These are phyloP conservation scores for Hyphopichia homilentoma DNA, from an alignment of 805 yeast genomes.

Conservation along the genomic window DNA sequence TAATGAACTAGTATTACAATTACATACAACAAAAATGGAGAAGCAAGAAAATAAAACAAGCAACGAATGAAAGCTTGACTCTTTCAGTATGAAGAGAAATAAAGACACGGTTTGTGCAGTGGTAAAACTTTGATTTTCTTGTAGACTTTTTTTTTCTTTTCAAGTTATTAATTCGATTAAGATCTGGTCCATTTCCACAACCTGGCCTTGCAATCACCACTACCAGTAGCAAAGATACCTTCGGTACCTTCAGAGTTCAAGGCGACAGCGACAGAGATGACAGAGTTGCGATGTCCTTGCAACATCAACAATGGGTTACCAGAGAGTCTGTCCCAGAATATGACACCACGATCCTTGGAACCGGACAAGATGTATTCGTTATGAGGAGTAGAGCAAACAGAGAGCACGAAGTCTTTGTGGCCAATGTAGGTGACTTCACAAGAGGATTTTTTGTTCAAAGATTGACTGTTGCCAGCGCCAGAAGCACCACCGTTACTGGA, in stretches of 20 bases:
- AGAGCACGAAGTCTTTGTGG: constrained; percentile 91
- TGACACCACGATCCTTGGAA: constrained; percentile 94
- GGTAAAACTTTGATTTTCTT: neutral
- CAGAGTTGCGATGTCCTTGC: constrained; percentile 95
- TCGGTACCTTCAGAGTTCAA: constrained; percentile 69
- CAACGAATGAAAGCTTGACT: no score
- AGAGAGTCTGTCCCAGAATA: constrained; percentile 90
- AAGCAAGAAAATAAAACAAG: no score
- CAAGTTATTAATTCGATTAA: no score
- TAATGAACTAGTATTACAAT: no score
- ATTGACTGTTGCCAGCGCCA: constrained; percentile 8
- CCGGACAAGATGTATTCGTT: constrained; percentile 89
- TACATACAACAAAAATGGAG: no score
- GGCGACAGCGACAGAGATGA: constrained; percentile 89
- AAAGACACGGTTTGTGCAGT: no score
- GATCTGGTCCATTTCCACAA: constrained; percentile 82
- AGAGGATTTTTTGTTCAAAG: constrained; percentile 36
- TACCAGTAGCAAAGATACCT: constrained; percentile 93
- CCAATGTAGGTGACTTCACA: constrained; percentile 94
- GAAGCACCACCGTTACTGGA: constrained; percentile 14
- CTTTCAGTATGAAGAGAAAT: no score
- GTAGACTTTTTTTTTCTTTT: neutral
- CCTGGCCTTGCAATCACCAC: constrained; percentile 96
- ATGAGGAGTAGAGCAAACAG: constrained; percentile 92
- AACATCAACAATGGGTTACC: constrained; percentile 93